Base-by-base conservation (phyloP, 768 basidiomycete genomes). In the Tulasnella sp. region DNA sequence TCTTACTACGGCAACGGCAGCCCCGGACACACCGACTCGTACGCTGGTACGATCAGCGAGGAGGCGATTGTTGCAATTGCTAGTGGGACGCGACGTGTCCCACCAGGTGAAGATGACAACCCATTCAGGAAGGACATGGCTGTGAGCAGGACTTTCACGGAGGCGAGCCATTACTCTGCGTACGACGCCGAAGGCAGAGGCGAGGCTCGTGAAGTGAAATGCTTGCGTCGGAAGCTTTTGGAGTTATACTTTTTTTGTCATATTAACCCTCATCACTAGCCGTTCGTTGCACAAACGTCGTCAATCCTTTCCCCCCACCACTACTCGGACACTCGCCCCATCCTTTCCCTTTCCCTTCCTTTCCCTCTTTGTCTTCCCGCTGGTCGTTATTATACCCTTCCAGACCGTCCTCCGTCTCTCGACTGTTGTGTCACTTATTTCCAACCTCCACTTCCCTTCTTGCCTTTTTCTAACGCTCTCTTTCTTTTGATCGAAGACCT, bases 71-170 rank as follows among this genome's bases (percentile, higher is more conserved):
- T 74, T 36, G 58, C 71, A 31, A 67, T 36, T 36, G 64, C 38
- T n/a, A n/a, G n/a, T n/a, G n/a, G n/a, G 8, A 34, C 25, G 11
- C 34, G 34, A 36, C 36, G n/a, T 14, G 40, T 39, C 14, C 54
- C 29, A 58, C 72, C 38, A 12, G 38, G 38, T 7, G 67, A 39
- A 54, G 74, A 75, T 38, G 75, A 72, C 69, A 79, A 79, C 64
- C 78, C 78, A 14, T 79, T 79, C 77, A 58, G 78, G 39, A 78
- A 76, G 77, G 77, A 77, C 72, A 72, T 77, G 76, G 74, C 74
- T 12, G 45, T 71, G 7, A 67, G 39, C n/a, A 71, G 76, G 39
- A 31, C 45, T 25, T 78, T 78, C 67, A 77, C 25, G 5, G 73
- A 74, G 3, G 64, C 49, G 5, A 74, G 73, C 25, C 42, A 52